Evolutionary conservation across 164 flowering plant genomes (phyloP).

Genomic region (Magnolia officinalis): DNA sequence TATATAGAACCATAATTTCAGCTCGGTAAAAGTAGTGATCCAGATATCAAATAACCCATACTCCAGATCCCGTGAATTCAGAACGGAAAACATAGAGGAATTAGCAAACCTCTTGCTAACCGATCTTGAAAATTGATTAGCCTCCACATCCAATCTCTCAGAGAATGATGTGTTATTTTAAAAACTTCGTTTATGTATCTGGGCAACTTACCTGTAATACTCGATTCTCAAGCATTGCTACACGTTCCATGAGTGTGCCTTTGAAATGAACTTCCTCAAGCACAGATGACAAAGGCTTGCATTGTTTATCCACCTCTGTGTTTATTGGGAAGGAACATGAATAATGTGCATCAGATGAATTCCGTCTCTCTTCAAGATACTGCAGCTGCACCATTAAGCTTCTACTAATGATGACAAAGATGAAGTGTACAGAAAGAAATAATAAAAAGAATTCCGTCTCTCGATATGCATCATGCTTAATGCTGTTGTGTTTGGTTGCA

Average conservation of each 20-base stretch:
- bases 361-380: constrained; percentile 41
- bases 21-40: too few relatives aligned
- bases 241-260: constrained; percentile 48
- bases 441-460: too few relatives aligned
- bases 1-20: too few relatives aligned
- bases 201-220: constrained; percentile 39
- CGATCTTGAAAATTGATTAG: not conserved
- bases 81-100: too few relatives aligned
- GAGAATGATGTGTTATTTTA: not conserved
- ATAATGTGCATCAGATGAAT: constrained; percentile 14
- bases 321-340: constrained; percentile 8
- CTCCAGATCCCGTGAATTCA: too few relatives aligned
- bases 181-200: not conserved
- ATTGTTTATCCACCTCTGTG: constrained; percentile 15
- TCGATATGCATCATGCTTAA: too few relatives aligned
- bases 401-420: not conserved
- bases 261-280: constrained; percentile 51
- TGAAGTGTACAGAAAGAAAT: too few relatives aligned
- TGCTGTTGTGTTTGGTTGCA: too few relatives aligned
- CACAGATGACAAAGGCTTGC: constrained; percentile 36
- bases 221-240: constrained; percentile 40
- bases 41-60: too few relatives aligned
- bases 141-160: not conserved
- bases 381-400: constrained; percentile 30
- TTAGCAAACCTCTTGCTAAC: not conserved